These are phyloP conservation scores for Lasiosphaeris hirsuta DNA, from an alignment of 495 filamentous ascomycete species.

Conservation along the genomic window DNA sequence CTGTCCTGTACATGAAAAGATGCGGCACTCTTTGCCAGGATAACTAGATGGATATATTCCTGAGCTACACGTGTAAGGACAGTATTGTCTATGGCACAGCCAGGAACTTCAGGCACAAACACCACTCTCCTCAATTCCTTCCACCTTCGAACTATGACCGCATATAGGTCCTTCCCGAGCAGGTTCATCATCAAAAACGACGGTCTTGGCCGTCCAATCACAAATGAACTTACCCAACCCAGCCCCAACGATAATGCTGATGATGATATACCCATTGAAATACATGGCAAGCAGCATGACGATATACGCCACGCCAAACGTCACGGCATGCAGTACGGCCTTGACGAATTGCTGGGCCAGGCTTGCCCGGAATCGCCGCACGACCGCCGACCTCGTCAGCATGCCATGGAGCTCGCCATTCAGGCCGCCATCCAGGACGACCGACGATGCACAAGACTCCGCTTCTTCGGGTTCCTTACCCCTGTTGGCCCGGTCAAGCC, in stretches of 20 bases:
- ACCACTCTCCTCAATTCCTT: slow-evolving; percentile 23
- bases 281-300: slow-evolving; percentile 58
- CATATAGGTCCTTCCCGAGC: background rate
- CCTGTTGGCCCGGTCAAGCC: too few relatives aligned
- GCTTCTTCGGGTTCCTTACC: too few relatives aligned
- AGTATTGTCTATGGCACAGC: too few relatives aligned
- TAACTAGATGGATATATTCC: too few relatives aligned
- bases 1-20: too few relatives aligned
- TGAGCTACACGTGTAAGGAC: too few relatives aligned
- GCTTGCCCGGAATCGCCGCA: slow-evolving; percentile 44
- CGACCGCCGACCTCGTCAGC: slow-evolving; percentile 8
- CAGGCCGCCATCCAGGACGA: slow-evolving; percentile 13
- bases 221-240: slow-evolving; percentile 44
- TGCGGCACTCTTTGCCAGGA: too few relatives aligned
- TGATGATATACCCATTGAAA: slow-evolving; percentile 56
- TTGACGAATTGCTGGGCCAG: slow-evolving; percentile 48
- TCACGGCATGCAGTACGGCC: slow-evolving; percentile 45
- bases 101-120: slow-evolving; percentile 15
- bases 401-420: background rate
- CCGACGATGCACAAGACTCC: too few relatives aligned
- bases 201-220: slow-evolving; percentile 38
- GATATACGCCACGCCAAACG: slow-evolving; percentile 55
- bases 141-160: background rate
- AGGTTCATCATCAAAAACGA: slow-evolving; percentile 11
- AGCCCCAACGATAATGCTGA: slow-evolving; percentile 54